These are phyloP conservation scores for Didymella pinodella DNA, from an alignment of 2,329 filamentous ascomycete species.

Conservation along the genomic window DNA sequence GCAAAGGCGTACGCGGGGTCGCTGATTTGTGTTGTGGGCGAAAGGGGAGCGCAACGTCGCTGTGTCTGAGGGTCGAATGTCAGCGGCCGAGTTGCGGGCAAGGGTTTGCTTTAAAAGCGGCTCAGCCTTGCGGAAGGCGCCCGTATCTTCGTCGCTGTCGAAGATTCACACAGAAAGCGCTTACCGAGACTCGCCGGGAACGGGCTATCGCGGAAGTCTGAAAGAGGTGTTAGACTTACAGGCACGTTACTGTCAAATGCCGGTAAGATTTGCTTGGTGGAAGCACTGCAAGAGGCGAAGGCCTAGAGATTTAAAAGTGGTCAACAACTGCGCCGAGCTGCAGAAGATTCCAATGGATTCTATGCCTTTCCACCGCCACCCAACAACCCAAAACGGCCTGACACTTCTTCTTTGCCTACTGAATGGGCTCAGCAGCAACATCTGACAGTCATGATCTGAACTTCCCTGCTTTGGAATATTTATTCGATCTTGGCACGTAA, in stretches of 20 bases:
- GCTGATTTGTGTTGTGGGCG: slow-evolving; percentile 15
- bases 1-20: slow-evolving; percentile 31
- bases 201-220: slow-evolving; percentile 6
- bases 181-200: slow-evolving; percentile 30
- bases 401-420: slow-evolving; percentile 21
- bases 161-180: slow-evolving; percentile 22
- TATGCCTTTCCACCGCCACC: slow-evolving; percentile 43
- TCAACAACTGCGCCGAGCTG: slow-evolving; percentile 47
- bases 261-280: slow-evolving; percentile 18
- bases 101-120: slow-evolving; percentile 25
- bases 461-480: not conserved
- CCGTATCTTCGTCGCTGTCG: slow-evolving; percentile 18
- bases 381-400: slow-evolving; percentile 37
- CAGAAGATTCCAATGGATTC: slow-evolving; percentile 49
- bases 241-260: slow-evolving; percentile 12
- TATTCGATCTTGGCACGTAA: not conserved
- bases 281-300: slow-evolving; percentile 24
- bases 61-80: slow-evolving; percentile 22
- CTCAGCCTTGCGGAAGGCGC: slow-evolving; percentile 30
- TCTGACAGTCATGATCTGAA: not conserved
- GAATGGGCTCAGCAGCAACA: slow-evolving; percentile 19
- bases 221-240: slow-evolving; percentile 13
- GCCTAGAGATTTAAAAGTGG: slow-evolving; percentile 46
- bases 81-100: slow-evolving; percentile 26
- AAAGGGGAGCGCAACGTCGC: slow-evolving; percentile 18